These are phyloP conservation scores for Plasmodium vivax DNA, from an alignment of 169 alveolate genomes.

Conservation along the genomic window DNA sequence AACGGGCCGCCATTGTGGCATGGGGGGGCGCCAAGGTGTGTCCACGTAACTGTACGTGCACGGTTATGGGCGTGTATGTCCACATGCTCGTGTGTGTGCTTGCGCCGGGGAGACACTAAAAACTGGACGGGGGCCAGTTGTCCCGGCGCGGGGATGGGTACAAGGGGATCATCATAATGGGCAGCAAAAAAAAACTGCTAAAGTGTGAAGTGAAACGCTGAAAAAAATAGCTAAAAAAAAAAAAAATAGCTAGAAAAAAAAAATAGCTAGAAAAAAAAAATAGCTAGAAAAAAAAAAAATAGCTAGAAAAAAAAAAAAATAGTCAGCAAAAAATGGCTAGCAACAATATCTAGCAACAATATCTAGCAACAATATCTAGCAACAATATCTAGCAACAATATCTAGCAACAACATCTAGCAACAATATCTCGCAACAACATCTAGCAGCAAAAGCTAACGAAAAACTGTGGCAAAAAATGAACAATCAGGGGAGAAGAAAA, in stretches of 20 bases:
- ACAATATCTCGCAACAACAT: not conserved
- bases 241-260: not conserved
- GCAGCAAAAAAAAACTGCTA: constrained; percentile 2
- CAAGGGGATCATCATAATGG: not conserved
- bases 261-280: not conserved
- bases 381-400: not conserved
- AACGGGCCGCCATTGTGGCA: not conserved
- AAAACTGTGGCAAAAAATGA: not conserved
- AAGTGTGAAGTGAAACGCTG: not conserved
- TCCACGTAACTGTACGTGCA: not conserved
- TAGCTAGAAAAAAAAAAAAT: not conserved
- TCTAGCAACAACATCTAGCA: not conserved
- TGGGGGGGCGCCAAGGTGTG: not conserved
- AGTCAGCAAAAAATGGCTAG: not conserved
- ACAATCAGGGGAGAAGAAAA: not conserved
- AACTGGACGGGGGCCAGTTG: not conserved
- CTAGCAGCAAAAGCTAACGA: not conserved
- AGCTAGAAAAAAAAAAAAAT: not conserved
- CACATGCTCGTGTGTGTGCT: not conserved
- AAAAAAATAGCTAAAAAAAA: not conserved
- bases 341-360: not conserved
- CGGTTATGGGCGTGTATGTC: not conserved
- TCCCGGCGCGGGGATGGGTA: not conserved
- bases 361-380: not conserved
- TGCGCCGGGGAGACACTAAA: not conserved